phyloP scores from a whole-genome alignment of 2,329 filamentous ascomycete genomes.

The Phoma sp. region DNA sequence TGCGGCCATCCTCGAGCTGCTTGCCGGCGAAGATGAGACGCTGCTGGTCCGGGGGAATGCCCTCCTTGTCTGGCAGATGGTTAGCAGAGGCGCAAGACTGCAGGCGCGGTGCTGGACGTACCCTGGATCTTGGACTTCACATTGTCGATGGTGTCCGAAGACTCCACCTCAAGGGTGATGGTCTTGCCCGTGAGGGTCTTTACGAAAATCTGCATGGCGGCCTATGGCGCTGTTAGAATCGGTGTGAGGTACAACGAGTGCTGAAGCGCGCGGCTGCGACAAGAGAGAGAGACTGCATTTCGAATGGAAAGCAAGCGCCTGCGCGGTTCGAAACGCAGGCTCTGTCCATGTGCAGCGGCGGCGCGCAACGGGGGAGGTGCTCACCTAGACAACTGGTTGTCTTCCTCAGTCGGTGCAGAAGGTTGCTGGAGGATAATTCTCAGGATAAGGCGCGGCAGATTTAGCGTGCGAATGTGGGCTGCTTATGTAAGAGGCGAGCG shows the following conservation, averaged over 20 bases:
- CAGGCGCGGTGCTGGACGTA: conserved; percentile 43
- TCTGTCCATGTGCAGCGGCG: background rate
- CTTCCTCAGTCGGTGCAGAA: conserved; percentile 64
- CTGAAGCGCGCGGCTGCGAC: background rate
- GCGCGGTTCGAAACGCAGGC: background rate
- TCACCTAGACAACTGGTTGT: conserved; percentile 64
- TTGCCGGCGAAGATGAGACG: conserved; percentile 99
- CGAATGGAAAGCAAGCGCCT: background rate
- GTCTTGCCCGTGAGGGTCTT: conserved; percentile 95
- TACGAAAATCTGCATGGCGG: conserved; percentile 60
- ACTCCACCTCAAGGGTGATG: conserved; percentile 99
- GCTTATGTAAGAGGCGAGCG: conserved; percentile 18
- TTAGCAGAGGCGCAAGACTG: conserved; percentile 28
- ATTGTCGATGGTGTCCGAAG: conserved; percentile 99
- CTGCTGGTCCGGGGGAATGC: conserved; percentile 98
- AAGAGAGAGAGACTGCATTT: background rate
- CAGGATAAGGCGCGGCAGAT: conserved; percentile 19
- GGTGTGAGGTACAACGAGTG: background rate
- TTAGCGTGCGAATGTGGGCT: conserved; percentile 29
- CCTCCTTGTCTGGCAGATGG: conserved; percentile 88
- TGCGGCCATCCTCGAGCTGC: conserved; percentile 99
- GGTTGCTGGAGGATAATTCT: conserved; percentile 24
- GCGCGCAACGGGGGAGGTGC: conserved; percentile 21
- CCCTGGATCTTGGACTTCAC: conserved; percentile 96
- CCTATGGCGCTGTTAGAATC: conserved; percentile 33